Evolutionary conservation across 148 eudicot species (phyloP), one percentile per base, ranked within the genome.

Genomic region (Vaccinium darrowii): DNA sequence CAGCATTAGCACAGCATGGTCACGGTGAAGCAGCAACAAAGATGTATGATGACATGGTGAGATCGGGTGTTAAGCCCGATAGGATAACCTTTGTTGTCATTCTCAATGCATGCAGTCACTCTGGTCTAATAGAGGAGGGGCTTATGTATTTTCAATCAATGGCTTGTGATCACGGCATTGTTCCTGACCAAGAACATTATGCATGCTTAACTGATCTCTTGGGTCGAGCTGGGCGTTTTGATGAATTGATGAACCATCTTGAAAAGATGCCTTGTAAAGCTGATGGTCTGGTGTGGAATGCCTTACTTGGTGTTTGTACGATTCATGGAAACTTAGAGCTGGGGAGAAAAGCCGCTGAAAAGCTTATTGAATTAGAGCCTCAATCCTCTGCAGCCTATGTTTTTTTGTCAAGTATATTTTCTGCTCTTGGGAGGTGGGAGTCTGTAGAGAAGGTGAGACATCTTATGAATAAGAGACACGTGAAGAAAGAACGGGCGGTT

Each of bases 1-100:
- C 95, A 88, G 94, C 94, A 58, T 88, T 95, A 75, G 92, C 97
- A 85, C 91, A 93, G 53, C 97, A 93, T 88, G 98, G 98, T 72
- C 85, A 65, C 69, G 94, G 93, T 80, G 87, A 87, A 50, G 88
- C 89, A 82, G 95, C 92, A 77, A 86, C 88, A 50, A 54, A 62
- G 63, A 19, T 92, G 63, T 92, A 91, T 85, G 82, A 87, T 76
- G 91, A 93, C 69, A 89, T 95, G 97, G 83, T 92, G 74, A 84
- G 67, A 36, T 86, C 52, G 58, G 91, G 91, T 21, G 90, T 91
- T 14, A 84, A 86, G 84, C 97, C 94, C 78, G 91, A 94, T 84
- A 88, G 94, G 76, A 88, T 91, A 53, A 94, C 96, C 57, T 90
- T 90, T 75, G 88, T 95, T 65, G 83, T 91, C 83, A 83, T 93